These are phyloP conservation scores for Wickerhamomyces xylosicus DNA, from an alignment of 805 yeast genomes.

Conservation along the genomic window DNA sequence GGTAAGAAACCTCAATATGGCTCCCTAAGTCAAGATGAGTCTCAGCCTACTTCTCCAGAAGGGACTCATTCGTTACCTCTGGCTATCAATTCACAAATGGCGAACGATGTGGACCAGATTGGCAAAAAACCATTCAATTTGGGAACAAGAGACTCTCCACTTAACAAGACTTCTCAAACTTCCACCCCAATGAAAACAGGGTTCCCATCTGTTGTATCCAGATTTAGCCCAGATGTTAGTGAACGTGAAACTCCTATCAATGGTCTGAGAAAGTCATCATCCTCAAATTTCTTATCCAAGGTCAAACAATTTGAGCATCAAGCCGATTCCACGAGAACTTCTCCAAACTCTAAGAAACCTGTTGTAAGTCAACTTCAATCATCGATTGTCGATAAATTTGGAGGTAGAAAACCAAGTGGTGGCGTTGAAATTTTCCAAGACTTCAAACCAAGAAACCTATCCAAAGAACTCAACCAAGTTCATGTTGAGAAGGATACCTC, in stretches of 20 bases:
- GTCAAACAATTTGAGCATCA: conserved; percentile 22
- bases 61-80: conserved; percentile 13
- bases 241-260: conserved; percentile 2
- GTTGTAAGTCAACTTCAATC: conserved; percentile 14
- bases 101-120: conserved; percentile 5
- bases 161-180: neutral
- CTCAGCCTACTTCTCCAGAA: neutral
- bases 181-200: conserved; percentile 8
- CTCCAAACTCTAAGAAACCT: conserved; percentile 9
- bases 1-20: conserved; percentile 37
- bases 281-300: conserved; percentile 20
- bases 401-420: conserved; percentile 11
- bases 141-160: conserved; percentile 1
- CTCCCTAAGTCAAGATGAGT: conserved; percentile 7
- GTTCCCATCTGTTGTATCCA: conserved; percentile 8
- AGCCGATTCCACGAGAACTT: conserved; percentile 1
- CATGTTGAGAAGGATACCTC: too few relatives aligned
- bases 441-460: neutral
- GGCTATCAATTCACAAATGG: conserved; percentile 11
- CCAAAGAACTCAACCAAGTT: neutral
- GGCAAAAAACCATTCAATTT: conserved; percentile 2
- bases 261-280: conserved; percentile 19
- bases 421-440: conserved; percentile 1
- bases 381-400: conserved; percentile 12
- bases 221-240: conserved; percentile 10